Evolutionary conservation across 1,284 basidiomycete species (phyloP).

Genomic region (Moesziomyces globuligerus): DNA sequence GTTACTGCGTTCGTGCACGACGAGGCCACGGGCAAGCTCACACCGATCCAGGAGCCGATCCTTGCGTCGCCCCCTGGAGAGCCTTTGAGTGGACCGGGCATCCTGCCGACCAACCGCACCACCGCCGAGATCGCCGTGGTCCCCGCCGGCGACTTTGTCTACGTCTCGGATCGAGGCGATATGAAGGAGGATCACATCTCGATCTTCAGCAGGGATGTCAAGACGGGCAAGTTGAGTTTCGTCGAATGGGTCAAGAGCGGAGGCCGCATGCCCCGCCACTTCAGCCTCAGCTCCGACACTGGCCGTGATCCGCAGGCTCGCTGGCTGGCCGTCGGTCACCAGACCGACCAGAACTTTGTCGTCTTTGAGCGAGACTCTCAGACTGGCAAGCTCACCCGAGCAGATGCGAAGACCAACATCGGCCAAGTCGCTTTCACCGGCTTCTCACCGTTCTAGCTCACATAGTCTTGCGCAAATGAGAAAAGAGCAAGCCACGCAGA

Average conservation of each 20-base stretch:
- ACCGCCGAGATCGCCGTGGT: constrained; percentile 54
- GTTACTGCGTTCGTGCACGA: constrained; percentile 39
- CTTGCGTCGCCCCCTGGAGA: constrained; percentile 45
- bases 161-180: constrained; percentile 53
- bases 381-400: constrained; percentile 30
- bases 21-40: constrained; percentile 19
- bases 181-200: constrained; percentile 49
- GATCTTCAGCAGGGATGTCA: constrained; percentile 30
- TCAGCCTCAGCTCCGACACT: constrained; percentile 34
- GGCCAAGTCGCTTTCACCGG: constrained; percentile 47
- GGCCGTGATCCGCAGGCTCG: constrained; percentile 19
- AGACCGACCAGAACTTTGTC: constrained; percentile 45
- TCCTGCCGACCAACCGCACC: constrained; percentile 44
- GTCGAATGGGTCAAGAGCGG: constrained; percentile 42
- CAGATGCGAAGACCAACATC: constrained; percentile 4
- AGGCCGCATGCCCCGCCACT: constrained; percentile 52
- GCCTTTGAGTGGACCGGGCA: constrained; percentile 30
- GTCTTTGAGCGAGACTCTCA: constrained; percentile 32
- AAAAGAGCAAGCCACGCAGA: neutral
- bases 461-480: neutral
- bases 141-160: constrained; percentile 47
- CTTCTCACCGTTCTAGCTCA: constrained; percentile 35
- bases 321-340: constrained; percentile 50
- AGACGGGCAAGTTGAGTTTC: constrained; percentile 31
- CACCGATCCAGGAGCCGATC: constrained; percentile 21